Evolutionary conservation across 441 rosid species (phyloP).

Genomic region (Gossypium laxum): DNA sequence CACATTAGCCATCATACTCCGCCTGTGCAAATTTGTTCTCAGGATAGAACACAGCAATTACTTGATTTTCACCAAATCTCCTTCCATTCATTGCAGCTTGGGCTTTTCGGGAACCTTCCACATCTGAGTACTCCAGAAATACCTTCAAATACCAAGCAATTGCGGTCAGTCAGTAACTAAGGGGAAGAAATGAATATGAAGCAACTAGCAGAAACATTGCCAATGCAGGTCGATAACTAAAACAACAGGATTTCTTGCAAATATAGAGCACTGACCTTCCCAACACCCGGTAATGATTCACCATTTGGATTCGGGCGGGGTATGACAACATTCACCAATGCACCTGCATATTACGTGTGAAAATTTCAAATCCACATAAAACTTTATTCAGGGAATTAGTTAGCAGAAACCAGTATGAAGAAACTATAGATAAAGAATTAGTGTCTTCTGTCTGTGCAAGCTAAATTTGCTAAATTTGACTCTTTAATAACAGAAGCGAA

Average conservation of each 20-base stretch:
- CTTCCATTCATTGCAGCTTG: conserved; percentile 38
- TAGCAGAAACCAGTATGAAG: background rate
- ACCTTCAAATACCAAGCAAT: conserved; percentile 23
- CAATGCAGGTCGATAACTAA: background rate
- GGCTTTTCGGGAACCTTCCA: conserved; percentile 33
- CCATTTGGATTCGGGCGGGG: conserved; percentile 3
- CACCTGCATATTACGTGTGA: background rate
- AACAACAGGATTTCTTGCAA: background rate
- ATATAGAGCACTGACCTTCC: conserved; percentile 30
- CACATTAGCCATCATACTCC: conserved; percentile 28
- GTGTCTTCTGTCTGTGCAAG: background rate
- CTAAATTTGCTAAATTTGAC: background rate
- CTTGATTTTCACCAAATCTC: conserved; percentile 48
- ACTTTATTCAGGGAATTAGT: background rate
- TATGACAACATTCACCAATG: background rate
- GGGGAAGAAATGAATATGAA: background rate
- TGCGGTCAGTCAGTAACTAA: background rate
- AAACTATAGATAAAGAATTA: background rate
- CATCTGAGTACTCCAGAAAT: conserved; percentile 45
- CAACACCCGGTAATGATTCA: conserved; percentile 31
- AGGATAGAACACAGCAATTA: conserved; percentile 36
- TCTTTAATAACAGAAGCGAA: background rate
- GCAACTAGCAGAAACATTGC: background rate
- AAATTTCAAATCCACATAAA: background rate
- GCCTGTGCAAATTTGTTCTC: conserved; percentile 36